Percentiles rank a stretch among this genome's conserved stretches.
Conservation (phyloP, 371 early-diverging fungal species). For the Conidiobolus incongruus region DNA sequence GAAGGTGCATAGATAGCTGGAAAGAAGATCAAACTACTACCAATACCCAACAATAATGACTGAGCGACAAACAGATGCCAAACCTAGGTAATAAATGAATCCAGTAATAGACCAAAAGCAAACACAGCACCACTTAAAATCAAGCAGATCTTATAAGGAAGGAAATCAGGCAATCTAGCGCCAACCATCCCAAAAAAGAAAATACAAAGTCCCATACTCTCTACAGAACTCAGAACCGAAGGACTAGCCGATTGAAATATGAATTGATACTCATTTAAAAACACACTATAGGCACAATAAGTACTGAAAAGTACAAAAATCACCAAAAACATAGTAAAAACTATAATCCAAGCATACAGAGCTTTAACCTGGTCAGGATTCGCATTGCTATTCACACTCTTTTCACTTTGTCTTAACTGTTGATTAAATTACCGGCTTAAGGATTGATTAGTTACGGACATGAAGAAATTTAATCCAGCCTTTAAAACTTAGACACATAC, state of each 20-base stretch:
- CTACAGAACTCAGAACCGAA: slow-evolving; percentile 18
- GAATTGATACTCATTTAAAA: not conserved
- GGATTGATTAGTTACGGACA: too few relatives aligned
- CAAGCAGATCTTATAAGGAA: slow-evolving; percentile 15
- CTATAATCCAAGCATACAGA: slow-evolving; percentile 15
- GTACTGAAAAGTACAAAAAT: slow-evolving; percentile 9
- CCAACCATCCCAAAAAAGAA: slow-evolving; percentile 17
- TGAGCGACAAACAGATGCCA: slow-evolving; percentile 39
- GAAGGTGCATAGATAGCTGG: slow-evolving; percentile 34
- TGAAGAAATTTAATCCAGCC: too few relatives aligned
- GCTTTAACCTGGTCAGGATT: too few relatives aligned
- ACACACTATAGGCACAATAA: slow-evolving; percentile 7
- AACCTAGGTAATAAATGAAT: slow-evolving; percentile 2
- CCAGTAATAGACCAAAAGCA: slow-evolving; percentile 4
- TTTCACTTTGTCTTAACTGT: too few relatives aligned
- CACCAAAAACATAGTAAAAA: slow-evolving; percentile 9
- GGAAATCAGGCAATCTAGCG: slow-evolving; percentile 13
- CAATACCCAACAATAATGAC: slow-evolving; percentile 36
- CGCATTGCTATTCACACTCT: too few relatives aligned
- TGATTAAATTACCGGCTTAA: too few relatives aligned
- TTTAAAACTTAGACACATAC: too few relatives aligned
- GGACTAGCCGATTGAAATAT: slow-evolving; percentile 5
- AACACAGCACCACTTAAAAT: slow-evolving; percentile 10
- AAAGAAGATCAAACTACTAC: slow-evolving; percentile 27
- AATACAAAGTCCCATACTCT: slow-evolving; percentile 14